A percentile compares a stretch with the other conserved stretches of the same genome.
Evolutionary conservation across 2,329 filamentous ascomycete genomes (phyloP).

Genomic region (Gnomoniopsis smithogilvyi): DNA sequence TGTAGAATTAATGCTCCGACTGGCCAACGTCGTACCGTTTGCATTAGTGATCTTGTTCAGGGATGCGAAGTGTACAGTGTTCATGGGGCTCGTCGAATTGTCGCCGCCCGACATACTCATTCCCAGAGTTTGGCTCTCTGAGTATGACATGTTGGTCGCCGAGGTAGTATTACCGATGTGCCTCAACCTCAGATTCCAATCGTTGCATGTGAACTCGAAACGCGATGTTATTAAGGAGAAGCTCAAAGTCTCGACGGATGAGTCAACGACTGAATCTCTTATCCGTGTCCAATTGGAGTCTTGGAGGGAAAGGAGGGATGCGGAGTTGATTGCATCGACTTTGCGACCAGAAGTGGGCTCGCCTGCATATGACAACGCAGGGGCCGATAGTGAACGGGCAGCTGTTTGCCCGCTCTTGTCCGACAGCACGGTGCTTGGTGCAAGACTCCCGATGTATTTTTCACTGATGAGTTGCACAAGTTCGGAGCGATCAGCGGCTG

Average conservation of each 20-base stretch:
- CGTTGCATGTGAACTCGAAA: constrained; percentile 15
- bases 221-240: constrained; percentile 16
- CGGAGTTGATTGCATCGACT: not conserved
- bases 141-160: not conserved
- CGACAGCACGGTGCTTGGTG: not conserved
- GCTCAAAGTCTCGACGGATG: not conserved
- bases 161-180: not conserved
- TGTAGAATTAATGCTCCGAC: not conserved
- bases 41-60: constrained; percentile 4
- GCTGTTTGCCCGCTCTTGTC: not conserved
- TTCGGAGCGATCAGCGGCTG: not conserved
- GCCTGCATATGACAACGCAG: not conserved
- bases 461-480: constrained; percentile 1
- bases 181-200: constrained; percentile 13
- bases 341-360: not conserved
- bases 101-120: not conserved
- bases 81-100: not conserved
- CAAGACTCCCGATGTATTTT: constrained; percentile 9
- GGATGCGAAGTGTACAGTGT: constrained; percentile 4
- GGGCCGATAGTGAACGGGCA: not conserved
- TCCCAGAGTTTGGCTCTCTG: constrained; percentile 2
- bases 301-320: not conserved
- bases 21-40: not conserved
- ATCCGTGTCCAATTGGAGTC: not conserved
- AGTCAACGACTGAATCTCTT: not conserved